Conservation (phyloP, 106 monocot genomes). For the Posidonia australis region DNA sequence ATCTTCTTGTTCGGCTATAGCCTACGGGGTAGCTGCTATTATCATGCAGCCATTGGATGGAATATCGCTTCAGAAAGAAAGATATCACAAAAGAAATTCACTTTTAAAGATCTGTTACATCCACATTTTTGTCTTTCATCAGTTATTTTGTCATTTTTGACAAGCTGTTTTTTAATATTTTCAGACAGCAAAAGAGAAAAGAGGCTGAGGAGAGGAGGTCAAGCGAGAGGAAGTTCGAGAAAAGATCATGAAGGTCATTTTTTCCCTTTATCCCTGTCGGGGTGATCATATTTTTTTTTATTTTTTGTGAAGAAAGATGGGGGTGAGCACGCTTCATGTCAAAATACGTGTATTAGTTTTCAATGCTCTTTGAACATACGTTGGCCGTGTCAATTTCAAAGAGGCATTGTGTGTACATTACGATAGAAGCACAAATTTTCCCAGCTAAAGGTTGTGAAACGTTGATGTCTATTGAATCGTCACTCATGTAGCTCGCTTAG, state of each 20-base stretch:
- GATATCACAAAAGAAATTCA: too few species aligned
- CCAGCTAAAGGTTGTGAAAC: too few species aligned
- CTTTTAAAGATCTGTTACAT: too few species aligned
- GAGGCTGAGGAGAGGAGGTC: constrained; percentile 72
- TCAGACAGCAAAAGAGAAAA: constrained; percentile 81
- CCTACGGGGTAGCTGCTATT: too few species aligned
- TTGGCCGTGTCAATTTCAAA: background rate
- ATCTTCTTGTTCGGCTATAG: too few species aligned
- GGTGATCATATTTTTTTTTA: background rate
- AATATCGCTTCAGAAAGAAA: too few species aligned
- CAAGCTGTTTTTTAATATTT: constrained; percentile 2
- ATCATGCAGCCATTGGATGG: too few species aligned
- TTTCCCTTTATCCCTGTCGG: background rate
- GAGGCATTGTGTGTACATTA: too few species aligned
- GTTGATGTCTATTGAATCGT: too few species aligned
- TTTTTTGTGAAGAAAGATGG: background rate
- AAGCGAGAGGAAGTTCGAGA: constrained; percentile 57
- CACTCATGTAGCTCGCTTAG: too few species aligned
- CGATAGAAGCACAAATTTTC: too few species aligned
- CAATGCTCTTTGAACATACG: background rate
- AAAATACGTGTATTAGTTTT: background rate
- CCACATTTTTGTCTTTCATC: too few species aligned
- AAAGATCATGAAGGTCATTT: constrained; percentile 33
- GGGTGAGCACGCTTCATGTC: background rate
- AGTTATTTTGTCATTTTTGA: background rate